Conservation (phyloP, 2,329 filamentous ascomycete species). For the Alternaria arborescens region DNA sequence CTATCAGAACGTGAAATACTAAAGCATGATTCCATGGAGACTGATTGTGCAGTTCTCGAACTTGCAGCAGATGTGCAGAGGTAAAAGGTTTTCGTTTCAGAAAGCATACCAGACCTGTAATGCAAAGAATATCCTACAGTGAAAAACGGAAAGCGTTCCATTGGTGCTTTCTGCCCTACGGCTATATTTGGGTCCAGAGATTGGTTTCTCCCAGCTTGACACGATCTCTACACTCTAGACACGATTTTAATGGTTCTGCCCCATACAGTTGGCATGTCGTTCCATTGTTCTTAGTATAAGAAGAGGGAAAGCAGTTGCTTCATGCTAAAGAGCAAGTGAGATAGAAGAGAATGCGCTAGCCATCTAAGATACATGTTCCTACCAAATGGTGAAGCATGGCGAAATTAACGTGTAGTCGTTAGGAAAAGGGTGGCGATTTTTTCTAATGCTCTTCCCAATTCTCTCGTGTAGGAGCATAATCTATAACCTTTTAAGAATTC, state of each 20-base stretch:
- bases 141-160: no score
- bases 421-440: background rate
- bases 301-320: background rate
- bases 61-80: background rate
- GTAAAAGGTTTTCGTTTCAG: background rate
- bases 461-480: background rate
- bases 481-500: background rate
- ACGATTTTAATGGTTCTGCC: background rate
- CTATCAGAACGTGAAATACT: background rate
- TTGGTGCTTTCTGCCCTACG: background rate
- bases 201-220: background rate
- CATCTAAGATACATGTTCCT: background rate
- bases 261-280: background rate
- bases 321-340: background rate
- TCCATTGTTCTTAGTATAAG: background rate
- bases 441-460: background rate
- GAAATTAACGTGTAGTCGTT: background rate
- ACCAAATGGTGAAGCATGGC: background rate
- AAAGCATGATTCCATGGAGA: background rate
- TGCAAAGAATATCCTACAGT: background rate
- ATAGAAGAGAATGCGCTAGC: background rate
- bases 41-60: background rate
- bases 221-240: background rate
- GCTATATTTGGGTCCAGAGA: background rate
- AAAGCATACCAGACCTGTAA: background rate